These are phyloP conservation scores for Diaporthe eres DNA, from an alignment of 2,329 filamentous ascomycete species.

Conservation along the genomic window DNA sequence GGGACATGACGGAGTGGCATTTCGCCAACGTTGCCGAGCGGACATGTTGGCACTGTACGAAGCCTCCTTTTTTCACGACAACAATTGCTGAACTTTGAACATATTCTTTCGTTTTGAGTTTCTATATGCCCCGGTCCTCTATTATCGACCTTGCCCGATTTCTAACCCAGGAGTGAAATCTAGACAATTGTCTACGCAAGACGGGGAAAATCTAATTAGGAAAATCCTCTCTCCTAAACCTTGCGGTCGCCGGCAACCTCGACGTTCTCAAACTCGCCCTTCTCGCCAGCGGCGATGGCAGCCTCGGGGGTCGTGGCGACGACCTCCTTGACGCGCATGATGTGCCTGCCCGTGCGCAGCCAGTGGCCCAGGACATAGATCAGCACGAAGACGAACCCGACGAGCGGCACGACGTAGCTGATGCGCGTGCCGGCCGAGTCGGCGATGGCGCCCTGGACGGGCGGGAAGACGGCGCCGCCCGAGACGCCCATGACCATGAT, in stretches of 20 bases:
- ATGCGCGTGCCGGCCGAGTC: slow-evolving; percentile 55
- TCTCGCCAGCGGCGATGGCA: slow-evolving; percentile 28
- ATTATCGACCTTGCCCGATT: neutral
- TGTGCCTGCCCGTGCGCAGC: slow-evolving; percentile 49
- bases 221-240: neutral
- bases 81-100: neutral
- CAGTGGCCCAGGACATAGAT: slow-evolving; percentile 51
- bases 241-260: slow-evolving; percentile 23
- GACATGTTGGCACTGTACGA: neutral
- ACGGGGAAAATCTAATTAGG: neutral
- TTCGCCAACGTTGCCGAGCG: neutral
- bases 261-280: slow-evolving; percentile 20
- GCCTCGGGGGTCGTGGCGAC: slow-evolving; percentile 42
- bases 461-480: slow-evolving; percentile 69
- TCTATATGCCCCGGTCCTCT: neutral
- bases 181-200: neutral
- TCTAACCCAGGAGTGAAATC: neutral
- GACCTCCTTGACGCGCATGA: slow-evolving; percentile 52
- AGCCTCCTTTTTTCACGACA: neutral
- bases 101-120: neutral
- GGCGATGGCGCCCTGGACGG: slow-evolving; percentile 63
- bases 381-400: slow-evolving; percentile 57
- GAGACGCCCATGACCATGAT: slow-evolving; percentile 69
- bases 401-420: slow-evolving; percentile 59
- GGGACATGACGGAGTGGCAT: neutral